Base-by-base conservation (phyloP, 2,329 filamentous ascomycete genomes). In the Botrytis deweyae region DNA sequence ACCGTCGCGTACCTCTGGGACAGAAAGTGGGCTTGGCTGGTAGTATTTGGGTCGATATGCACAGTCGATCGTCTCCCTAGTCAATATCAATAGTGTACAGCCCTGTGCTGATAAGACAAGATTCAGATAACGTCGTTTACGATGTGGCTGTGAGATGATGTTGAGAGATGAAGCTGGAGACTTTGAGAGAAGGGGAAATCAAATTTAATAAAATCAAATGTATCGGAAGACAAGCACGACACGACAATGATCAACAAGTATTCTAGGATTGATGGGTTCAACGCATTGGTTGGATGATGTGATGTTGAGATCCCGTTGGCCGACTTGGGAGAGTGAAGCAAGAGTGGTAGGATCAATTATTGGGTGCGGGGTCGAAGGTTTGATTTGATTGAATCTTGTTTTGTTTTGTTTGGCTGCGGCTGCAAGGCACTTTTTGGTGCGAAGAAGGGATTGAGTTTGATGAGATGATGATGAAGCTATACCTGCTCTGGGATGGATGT, bases 291-390 rank as follows among this genome's bases (percentile, higher is more conserved):
- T 72, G 63, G 63, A 18, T 40, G 29, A 49, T 55, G 62, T 25
- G 29, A 49, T 55, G 62, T 25, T 25, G 42, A 66, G 14, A 59
- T 67, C 70, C 70, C 25, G 46, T 66, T 66, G 70, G 70, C 61
- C 70, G 70, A 42, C 70, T 33, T 66, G 70, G 36, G 52, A 65
- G 40, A 33, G 12, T 52, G 61, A 58, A 66, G 44, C 18, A 67
- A 44, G 70, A 73, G 71, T 69, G 71, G 40, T 61, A 33, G 64
- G 64, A 61, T 72, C 40, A 38, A 44, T 69, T 61, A 44, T 70
- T 55, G 63, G 44, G 63, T 73, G 71, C 71, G 71, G 71, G 71
- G 71, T 72, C 70, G 62, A 59, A 29, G 61, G 36, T 52, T 52
- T 64, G 59, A 29, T 49, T 71, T 52, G 59, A 52, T 38, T 42